phyloP scores from a whole-genome alignment of 202 grass and related monocot species.

The Panicum hallii region DNA sequence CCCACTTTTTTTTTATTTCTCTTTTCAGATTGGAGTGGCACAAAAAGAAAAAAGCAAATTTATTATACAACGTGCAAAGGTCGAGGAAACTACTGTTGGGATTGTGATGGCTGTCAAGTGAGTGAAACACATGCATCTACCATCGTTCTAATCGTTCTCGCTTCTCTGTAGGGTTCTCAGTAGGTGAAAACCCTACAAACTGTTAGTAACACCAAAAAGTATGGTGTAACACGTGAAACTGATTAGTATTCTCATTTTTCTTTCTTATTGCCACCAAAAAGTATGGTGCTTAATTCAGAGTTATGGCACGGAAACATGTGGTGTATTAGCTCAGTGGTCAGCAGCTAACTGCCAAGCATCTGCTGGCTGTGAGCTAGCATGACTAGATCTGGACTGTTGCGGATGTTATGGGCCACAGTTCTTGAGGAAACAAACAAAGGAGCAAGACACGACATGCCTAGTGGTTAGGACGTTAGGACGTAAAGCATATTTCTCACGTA shows the following conservation, averaged over 20 bases:
- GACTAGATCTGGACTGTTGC: conserved; percentile 1
- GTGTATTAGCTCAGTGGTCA: not conserved
- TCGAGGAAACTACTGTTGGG: conserved; percentile 2
- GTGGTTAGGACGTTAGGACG: not conserved
- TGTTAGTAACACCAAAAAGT: no score
- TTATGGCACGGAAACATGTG: not conserved
- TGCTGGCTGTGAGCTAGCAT: conserved; percentile 5
- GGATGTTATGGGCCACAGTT: not conserved
- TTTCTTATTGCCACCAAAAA: not conserved
- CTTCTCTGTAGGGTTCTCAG: no score
- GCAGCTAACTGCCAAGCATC: conserved; percentile 3
- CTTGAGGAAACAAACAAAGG: not conserved
- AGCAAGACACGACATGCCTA: conserved; percentile 4
- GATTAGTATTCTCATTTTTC: not conserved
- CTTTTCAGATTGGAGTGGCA: not conserved
- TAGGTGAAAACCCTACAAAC: no score
- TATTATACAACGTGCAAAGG: not conserved
- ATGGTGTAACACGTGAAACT: no score
- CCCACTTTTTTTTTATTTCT: not conserved
- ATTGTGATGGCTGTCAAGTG: conserved; percentile 21
- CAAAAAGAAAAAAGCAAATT: not conserved
- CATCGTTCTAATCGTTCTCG: not conserved
- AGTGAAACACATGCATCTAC: conserved; percentile 15
- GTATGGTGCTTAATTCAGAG: not conserved
- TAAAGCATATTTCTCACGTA: not conserved